These are phyloP conservation scores for Aschersonia sp. DNA, from an alignment of 2,329 filamentous ascomycete genomes.

Conservation along the genomic window DNA sequence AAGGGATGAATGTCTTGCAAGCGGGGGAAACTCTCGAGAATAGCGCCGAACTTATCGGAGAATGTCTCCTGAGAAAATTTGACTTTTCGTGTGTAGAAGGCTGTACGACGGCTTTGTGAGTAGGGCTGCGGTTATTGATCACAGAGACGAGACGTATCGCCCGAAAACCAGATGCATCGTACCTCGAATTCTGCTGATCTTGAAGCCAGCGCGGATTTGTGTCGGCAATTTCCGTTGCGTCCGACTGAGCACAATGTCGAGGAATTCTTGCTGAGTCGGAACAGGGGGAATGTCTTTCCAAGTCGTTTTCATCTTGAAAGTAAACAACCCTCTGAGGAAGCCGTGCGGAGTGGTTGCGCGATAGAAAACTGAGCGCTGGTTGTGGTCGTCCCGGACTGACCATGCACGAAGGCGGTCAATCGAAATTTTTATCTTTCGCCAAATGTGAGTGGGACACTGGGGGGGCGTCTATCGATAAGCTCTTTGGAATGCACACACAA, in stretches of 20 bases:
- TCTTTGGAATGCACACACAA: too few species aligned
- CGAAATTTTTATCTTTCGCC: slow-evolving; percentile 13
- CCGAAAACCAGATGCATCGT: slow-evolving; percentile 5
- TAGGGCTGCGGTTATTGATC: too few species aligned
- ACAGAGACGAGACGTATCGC: not conserved
- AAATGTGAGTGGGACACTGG: slow-evolving; percentile 10
- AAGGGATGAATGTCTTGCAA: slow-evolving; percentile 93
- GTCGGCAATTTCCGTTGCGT: slow-evolving; percentile 89
- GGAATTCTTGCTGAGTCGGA: slow-evolving; percentile 85
- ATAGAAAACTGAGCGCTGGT: slow-evolving; percentile 6
- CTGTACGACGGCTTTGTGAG: slow-evolving; percentile 22
- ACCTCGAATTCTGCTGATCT: slow-evolving; percentile 81
- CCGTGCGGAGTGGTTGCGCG: not conserved
- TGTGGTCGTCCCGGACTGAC: too few species aligned
- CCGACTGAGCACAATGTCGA: slow-evolving; percentile 90
- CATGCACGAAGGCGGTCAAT: slow-evolving; percentile 12
- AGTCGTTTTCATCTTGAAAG: slow-evolving; percentile 41
- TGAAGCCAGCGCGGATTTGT: slow-evolving; percentile 87
- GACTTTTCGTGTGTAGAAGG: slow-evolving; percentile 94
- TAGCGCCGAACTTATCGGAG: slow-evolving; percentile 79
- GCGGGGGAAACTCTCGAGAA: slow-evolving; percentile 85
- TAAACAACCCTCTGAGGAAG: too few species aligned
- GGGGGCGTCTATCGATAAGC: not conserved
- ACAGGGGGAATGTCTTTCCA: slow-evolving; percentile 76
- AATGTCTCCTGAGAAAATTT: slow-evolving; percentile 98